These are phyloP conservation scores for Elongisporangium senticosum DNA, from an alignment of 352 stramenopile genomes.

Conservation along the genomic window DNA sequence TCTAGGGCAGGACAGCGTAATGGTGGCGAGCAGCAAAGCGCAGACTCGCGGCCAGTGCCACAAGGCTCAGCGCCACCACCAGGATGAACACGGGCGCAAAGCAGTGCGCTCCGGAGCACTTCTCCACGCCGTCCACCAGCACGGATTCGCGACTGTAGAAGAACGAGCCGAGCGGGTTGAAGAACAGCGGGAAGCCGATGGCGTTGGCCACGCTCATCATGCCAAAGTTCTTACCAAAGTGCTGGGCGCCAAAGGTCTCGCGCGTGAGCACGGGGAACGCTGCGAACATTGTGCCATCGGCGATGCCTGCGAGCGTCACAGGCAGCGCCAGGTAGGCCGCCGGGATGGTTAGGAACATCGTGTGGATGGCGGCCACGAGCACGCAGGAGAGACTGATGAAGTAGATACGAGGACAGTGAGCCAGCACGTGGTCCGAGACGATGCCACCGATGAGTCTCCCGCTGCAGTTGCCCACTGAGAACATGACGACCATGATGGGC, in stretches of 20 bases:
- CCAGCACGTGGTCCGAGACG: slow-evolving; percentile 53
- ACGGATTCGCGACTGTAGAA: slow-evolving; percentile 39
- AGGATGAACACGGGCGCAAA: slow-evolving; percentile 64
- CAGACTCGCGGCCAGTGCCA: slow-evolving; percentile 46
- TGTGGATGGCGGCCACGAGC: slow-evolving; percentile 51
- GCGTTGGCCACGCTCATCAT: slow-evolving; percentile 71
- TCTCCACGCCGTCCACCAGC: slow-evolving; percentile 30
- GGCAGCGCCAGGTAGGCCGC: slow-evolving; percentile 35
- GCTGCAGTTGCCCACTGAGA: slow-evolving; percentile 64
- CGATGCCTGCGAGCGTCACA: slow-evolving; percentile 50
- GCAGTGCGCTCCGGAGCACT: slow-evolving; percentile 51
- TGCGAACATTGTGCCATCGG: slow-evolving; percentile 71
- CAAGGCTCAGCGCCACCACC: slow-evolving; percentile 37
- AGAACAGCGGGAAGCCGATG: slow-evolving; percentile 67
- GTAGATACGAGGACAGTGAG: slow-evolving; percentile 43
- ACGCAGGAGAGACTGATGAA: slow-evolving; percentile 53
- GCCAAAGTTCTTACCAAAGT: slow-evolving; percentile 81
- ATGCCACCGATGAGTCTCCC: slow-evolving; percentile 49
- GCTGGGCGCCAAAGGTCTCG: slow-evolving; percentile 57
- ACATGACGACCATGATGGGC: slow-evolving; percentile 56
- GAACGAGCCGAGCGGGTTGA: slow-evolving; percentile 57
- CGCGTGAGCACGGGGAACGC: slow-evolving; percentile 63
- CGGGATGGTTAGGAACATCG: slow-evolving; percentile 48
- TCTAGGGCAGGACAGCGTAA: slow-evolving; percentile 12
- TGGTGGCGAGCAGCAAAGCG: slow-evolving; percentile 37